phyloP scores from a whole-genome alignment of 2,329 filamentous ascomycete genomes.

The Lasiodiplodia theobromae region DNA sequence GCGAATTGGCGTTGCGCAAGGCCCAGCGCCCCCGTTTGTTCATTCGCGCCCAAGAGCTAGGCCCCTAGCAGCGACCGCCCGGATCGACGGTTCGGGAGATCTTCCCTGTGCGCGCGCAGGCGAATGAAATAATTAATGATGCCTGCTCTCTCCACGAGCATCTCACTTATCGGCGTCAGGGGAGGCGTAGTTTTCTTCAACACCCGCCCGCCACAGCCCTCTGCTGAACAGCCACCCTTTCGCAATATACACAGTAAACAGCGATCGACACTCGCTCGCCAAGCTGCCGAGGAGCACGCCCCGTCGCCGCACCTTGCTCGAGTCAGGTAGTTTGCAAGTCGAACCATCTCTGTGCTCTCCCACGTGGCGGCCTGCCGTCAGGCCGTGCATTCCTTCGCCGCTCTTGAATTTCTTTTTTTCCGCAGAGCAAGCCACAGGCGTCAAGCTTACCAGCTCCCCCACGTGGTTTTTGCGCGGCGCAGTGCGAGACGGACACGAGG shows the following conservation, averaged over 20 bases:
- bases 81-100: constrained; percentile 26
- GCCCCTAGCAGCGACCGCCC: background rate
- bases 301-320: background rate
- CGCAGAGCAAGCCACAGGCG: constrained; percentile 14
- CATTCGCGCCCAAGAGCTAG: background rate
- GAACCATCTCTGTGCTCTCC: background rate
- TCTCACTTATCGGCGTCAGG: constrained; percentile 1
- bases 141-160: background rate
- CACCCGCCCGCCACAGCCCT: background rate
- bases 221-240: too few species aligned
- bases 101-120: background rate
- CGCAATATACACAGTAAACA: background rate
- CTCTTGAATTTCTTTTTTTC: background rate
- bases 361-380: constrained; percentile 1
- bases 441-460: constrained; percentile 1
- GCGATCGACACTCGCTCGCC: constrained; percentile 10
- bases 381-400: background rate
- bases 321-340: background rate
- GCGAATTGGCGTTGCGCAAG: constrained; percentile 11
- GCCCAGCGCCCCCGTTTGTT: constrained; percentile 13
- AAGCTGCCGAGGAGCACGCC: background rate
- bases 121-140: background rate
- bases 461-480: constrained; percentile 10
- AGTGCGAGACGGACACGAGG: background rate
- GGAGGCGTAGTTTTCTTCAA: background rate